Evolutionary conservation across 2,329 filamentous ascomycete genomes (phyloP).

Genomic region (Verticillium tricorpus): DNA sequence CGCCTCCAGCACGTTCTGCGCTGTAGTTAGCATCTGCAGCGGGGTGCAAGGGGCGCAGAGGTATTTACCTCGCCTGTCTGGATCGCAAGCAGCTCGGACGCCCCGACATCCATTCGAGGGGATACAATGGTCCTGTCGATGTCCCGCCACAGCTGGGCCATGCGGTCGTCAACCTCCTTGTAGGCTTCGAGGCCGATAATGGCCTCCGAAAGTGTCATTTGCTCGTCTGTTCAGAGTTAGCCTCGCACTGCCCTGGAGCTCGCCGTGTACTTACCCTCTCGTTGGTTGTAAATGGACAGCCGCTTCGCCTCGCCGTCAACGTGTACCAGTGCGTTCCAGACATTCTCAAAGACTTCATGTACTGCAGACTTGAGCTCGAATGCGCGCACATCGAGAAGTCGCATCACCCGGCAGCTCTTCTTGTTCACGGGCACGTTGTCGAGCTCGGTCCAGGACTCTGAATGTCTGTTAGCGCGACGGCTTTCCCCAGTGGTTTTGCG

Average conservation of each 20-base stretch:
- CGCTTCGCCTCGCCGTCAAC: slow-evolving; percentile 52
- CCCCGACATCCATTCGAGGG: slow-evolving; percentile 49
- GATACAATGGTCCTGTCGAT: slow-evolving; percentile 57
- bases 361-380: slow-evolving; percentile 64
- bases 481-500: not conserved
- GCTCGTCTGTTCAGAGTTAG: slow-evolving; percentile 36
- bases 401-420: slow-evolving; percentile 57
- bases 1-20: slow-evolving; percentile 39
- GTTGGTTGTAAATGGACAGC: slow-evolving; percentile 51
- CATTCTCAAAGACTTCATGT: slow-evolving; percentile 58
- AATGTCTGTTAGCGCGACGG: slow-evolving; percentile 17
- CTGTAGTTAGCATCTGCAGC: slow-evolving; percentile 10
- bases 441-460: slow-evolving; percentile 54
- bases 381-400: slow-evolving; percentile 60
- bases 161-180: slow-evolving; percentile 56
- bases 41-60: not conserved
- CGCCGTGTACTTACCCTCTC: slow-evolving; percentile 36
- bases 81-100: slow-evolving; percentile 31
- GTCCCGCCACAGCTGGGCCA: slow-evolving; percentile 57
- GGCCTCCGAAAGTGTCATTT: slow-evolving; percentile 49
- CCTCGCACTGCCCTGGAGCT: not conserved
- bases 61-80: slow-evolving; percentile 15
- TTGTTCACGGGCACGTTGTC: slow-evolving; percentile 56
- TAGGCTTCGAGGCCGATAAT: slow-evolving; percentile 53
- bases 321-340: slow-evolving; percentile 67